phyloP scores from a whole-genome alignment of 2,329 filamentous ascomycete genomes.

The Ceratocystis ficicola region DNA sequence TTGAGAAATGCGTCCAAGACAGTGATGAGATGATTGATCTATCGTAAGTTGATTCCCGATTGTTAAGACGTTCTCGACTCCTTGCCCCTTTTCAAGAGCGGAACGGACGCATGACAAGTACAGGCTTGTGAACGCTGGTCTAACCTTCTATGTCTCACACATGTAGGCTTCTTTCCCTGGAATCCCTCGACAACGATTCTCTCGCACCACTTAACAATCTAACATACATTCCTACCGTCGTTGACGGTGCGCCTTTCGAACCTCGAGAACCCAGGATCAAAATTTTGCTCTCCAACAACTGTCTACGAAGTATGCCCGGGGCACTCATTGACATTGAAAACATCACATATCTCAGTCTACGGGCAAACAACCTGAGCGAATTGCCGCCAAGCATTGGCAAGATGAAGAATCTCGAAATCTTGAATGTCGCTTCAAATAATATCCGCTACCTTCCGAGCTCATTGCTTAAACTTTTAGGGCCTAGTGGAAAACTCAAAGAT shows the following conservation, averaged over 20 bases:
- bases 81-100: neutral
- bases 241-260: conserved; percentile 47
- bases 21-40: conserved; percentile 50
- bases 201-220: conserved; percentile 46
- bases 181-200: conserved; percentile 43
- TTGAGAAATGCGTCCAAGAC: conserved; percentile 44
- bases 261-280: conserved; percentile 47
- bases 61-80: neutral
- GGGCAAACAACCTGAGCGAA: conserved; percentile 49
- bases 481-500: conserved; percentile 35
- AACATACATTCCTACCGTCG: conserved; percentile 41
- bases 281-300: conserved; percentile 50
- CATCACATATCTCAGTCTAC: conserved; percentile 53
- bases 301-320: conserved; percentile 43
- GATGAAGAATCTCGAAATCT: conserved; percentile 45
- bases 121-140: conserved; percentile 5
- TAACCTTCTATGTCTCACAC: conserved; percentile 15
- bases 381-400: conserved; percentile 48
- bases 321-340: conserved; percentile 50
- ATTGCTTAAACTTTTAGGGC: conserved; percentile 44
- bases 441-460: conserved; percentile 51
- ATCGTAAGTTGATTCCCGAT: conserved; percentile 35
- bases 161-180: conserved; percentile 36
- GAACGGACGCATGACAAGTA: neutral
- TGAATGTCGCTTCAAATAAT: conserved; percentile 55